These are phyloP conservation scores for Mimosa pudica DNA, from an alignment of 306 rosid genomes.

Conservation along the genomic window DNA sequence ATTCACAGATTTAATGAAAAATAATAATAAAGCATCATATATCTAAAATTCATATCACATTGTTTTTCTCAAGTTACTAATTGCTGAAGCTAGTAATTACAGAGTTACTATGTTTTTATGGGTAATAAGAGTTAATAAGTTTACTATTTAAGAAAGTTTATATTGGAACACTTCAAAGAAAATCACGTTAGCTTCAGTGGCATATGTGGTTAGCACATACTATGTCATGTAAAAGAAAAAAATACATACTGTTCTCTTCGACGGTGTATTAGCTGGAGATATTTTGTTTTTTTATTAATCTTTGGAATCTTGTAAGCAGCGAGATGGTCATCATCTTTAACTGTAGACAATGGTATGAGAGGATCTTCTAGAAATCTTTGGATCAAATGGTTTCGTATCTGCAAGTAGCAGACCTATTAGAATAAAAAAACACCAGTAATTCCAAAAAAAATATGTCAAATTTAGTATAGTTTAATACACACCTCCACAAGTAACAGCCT, in stretches of 20 bases:
- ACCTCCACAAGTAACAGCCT: slow-evolving; percentile 89
- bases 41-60: slow-evolving; percentile 17
- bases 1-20: slow-evolving; percentile 7
- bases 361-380: slow-evolving; percentile 90
- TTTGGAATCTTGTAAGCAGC: slow-evolving; percentile 82
- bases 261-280: slow-evolving; percentile 88
- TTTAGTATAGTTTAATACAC: slow-evolving; percentile 30
- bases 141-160: slow-evolving; percentile 5
- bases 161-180: slow-evolving; percentile 8
- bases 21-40: background rate
- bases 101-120: slow-evolving; percentile 3
- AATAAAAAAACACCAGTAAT: slow-evolving; percentile 23
- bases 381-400: slow-evolving; percentile 79
- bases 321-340: slow-evolving; percentile 88
- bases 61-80: slow-evolving; percentile 16
- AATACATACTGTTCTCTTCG: slow-evolving; percentile 75
- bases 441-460: slow-evolving; percentile 26
- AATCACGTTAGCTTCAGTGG: slow-evolving; percentile 22
- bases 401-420: slow-evolving; percentile 38
- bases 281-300: slow-evolving; percentile 65
- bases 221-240: slow-evolving; percentile 13
- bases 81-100: background rate
- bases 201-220: slow-evolving; percentile 19
- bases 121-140: background rate
- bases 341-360: slow-evolving; percentile 64